These are phyloP conservation scores for Colletotrichum tropicicola DNA, from an alignment of 2,329 filamentous ascomycete genomes.

Conservation along the genomic window DNA sequence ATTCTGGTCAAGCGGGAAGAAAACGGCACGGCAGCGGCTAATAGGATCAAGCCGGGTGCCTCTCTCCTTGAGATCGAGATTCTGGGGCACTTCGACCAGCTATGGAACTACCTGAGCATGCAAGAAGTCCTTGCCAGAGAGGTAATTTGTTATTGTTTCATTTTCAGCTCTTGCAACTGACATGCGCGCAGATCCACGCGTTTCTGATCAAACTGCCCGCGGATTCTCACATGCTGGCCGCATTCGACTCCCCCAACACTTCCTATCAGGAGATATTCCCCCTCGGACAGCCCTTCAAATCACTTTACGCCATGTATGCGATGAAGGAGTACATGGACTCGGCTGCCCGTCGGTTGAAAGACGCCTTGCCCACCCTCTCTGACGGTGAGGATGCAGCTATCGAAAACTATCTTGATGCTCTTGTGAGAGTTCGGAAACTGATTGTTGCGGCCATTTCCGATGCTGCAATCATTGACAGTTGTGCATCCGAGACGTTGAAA, in stretches of 20 bases:
- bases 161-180: slow-evolving; percentile 28
- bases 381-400: slow-evolving; percentile 31
- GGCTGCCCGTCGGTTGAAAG: slow-evolving; percentile 43
- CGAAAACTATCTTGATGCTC: slow-evolving; percentile 41
- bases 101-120: slow-evolving; percentile 84
- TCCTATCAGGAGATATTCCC: slow-evolving; percentile 73
- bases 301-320: slow-evolving; percentile 76
- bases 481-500: slow-evolving; percentile 50
- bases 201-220: slow-evolving; percentile 78
- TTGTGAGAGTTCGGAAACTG: slow-evolving; percentile 59
- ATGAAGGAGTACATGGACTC: slow-evolving; percentile 68
- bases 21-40: slow-evolving; percentile 50
- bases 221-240: slow-evolving; percentile 67
- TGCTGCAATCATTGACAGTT: slow-evolving; percentile 11
- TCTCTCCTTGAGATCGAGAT: slow-evolving; percentile 80
- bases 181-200: slow-evolving; percentile 64
- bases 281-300: slow-evolving; percentile 73
- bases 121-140: slow-evolving; percentile 75
- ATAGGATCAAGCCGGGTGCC: slow-evolving; percentile 58
- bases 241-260: slow-evolving; percentile 63
- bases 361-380: neutral
- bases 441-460: slow-evolving; percentile 57
- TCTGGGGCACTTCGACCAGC: slow-evolving; percentile 80
- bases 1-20: slow-evolving; percentile 72
- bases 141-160: slow-evolving; percentile 51